These are phyloP conservation scores for Aspergillus persii DNA, from an alignment of 2,329 filamentous ascomycete species.

Conservation along the genomic window DNA sequence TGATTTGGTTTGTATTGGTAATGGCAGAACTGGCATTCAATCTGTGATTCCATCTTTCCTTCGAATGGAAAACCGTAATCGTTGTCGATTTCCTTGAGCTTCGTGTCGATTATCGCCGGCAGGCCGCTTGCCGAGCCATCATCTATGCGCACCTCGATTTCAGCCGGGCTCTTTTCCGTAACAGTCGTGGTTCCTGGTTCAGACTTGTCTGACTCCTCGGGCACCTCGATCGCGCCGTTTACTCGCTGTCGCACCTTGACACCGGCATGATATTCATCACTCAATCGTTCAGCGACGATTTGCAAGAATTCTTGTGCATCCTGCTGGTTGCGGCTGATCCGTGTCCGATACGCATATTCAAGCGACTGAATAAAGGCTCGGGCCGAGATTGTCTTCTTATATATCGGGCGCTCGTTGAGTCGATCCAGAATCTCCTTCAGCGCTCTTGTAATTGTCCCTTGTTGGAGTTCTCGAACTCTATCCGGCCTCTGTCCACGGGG, in stretches of 20 bases:
- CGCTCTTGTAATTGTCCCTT: slow-evolving; percentile 77
- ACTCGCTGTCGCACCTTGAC: slow-evolving; percentile 62
- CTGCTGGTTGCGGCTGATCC: slow-evolving; percentile 91
- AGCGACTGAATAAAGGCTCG: slow-evolving; percentile 78
- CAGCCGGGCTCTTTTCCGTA: slow-evolving; percentile 22
- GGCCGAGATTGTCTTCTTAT: slow-evolving; percentile 89
- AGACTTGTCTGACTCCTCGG: slow-evolving; percentile 14
- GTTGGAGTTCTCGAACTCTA: slow-evolving; percentile 63
- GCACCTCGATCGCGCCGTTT: slow-evolving; percentile 22
- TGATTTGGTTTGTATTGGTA: slow-evolving; percentile 83
- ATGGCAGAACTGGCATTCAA: slow-evolving; percentile 84
- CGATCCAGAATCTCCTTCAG: slow-evolving; percentile 90
- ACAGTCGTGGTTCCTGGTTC: slow-evolving; percentile 9
- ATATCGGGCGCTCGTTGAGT: slow-evolving; percentile 88
- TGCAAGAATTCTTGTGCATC: slow-evolving; percentile 98
- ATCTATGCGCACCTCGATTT: slow-evolving; percentile 38
- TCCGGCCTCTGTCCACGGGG: slow-evolving; percentile 42
- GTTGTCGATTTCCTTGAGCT: slow-evolving; percentile 38
- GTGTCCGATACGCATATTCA: slow-evolving; percentile 81
- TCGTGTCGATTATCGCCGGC: slow-evolving; percentile 37
- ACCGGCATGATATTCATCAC: slow-evolving; percentile 90
- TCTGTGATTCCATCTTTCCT: slow-evolving; percentile 88
- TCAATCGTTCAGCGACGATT: slow-evolving; percentile 84
- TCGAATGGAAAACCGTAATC: slow-evolving; percentile 78
- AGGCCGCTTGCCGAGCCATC: slow-evolving; percentile 33